Evolutionary conservation across 768 basidiomycete species (phyloP), one percentile per base, ranked within the genome.

Genomic region (Pholiota conissans): DNA sequence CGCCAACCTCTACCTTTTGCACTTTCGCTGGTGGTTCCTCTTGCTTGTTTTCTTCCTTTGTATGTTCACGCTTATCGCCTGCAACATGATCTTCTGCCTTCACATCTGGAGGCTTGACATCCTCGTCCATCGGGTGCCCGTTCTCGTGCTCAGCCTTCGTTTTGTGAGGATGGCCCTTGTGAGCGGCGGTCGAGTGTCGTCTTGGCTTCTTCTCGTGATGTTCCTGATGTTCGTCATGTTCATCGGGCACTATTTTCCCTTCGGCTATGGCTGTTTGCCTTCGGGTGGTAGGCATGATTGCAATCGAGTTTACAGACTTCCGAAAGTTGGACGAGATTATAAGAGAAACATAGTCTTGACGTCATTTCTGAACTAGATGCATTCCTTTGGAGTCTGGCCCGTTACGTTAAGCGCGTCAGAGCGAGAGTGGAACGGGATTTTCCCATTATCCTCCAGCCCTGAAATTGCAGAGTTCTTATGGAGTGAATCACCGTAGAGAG

Each of bases 251-350:
- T 22, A 62, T 50, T n/a, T 62, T 63, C 16, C 61, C 62, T 34
- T 61, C 58, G 1, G 56, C 48, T 27, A 58, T 52, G 3, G 61
- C 61, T 13, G 61, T 28, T 52, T 68, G 67, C 48, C 63, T 63
- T 51, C 74, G 69, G 26, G 76, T 77, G 10, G 71, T 74, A 35
- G 72, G 73, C 74, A 76, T 75, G 18, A 28, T 66, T 48, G 49
- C 7, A 32, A 32, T 32, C 7, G 30, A 32, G 30, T 13, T 6
- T 32, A 32, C 30, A 13, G 13, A n/a, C n/a, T n/a, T n/a, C n/a
- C 30, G 13, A 32, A 32, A 13, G 30, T 32, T n/a, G n/a, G n/a
- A n/a, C n/a, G 30, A 20, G 42, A 10, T 3, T 45, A 45, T 45
- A 45, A 20, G 18, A 14, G 39, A 40, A 6, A 35, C 34, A 35